These are phyloP conservation scores for Scleroderma bovista DNA, from an alignment of 768 basidiomycete genomes.

Conservation along the genomic window DNA sequence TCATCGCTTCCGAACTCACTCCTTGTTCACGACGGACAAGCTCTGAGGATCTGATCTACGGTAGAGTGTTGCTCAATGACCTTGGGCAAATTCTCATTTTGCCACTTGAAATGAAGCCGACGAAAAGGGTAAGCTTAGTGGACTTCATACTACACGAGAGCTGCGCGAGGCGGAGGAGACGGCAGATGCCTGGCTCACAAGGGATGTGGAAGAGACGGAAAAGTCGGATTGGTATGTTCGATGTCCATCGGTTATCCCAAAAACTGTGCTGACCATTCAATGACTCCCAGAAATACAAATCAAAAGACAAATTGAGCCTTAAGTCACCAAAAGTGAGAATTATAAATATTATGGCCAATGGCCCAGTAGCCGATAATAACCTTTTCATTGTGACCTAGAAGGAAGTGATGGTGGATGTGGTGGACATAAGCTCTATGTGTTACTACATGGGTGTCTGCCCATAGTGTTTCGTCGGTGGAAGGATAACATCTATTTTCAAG, in stretches of 20 bases:
- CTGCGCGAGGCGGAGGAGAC: conserved; percentile 65
- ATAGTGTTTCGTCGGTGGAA: conserved; percentile 22
- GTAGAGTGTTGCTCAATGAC: too few species aligned
- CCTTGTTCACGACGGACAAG: too few species aligned
- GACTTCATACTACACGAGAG: conserved; percentile 79
- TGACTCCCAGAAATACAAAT: conserved; percentile 54
- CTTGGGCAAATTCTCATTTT: too few species aligned
- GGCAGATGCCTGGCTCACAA: conserved; percentile 55
- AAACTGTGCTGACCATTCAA: conserved; percentile 16
- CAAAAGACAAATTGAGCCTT: conserved; percentile 38
- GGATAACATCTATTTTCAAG: conserved; percentile 72
- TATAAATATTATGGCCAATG: background rate
- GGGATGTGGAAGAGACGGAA: conserved; percentile 71
- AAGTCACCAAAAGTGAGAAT: conserved; percentile 49
- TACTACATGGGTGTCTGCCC: background rate
- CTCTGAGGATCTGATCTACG: too few species aligned
- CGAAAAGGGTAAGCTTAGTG: conserved; percentile 65
- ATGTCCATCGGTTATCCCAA: background rate
- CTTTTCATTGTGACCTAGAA: conserved; percentile 31
- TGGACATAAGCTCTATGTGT: conserved; percentile 62
- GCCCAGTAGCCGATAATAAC: conserved; percentile 5
- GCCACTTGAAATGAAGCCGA: conserved; percentile 79
- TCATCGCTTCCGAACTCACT: too few species aligned
- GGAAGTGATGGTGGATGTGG: conserved; percentile 44
- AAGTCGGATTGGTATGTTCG: conserved; percentile 60